Conservation (phyloP, 345 rosid genomes). For the Salix caprea region DNA sequence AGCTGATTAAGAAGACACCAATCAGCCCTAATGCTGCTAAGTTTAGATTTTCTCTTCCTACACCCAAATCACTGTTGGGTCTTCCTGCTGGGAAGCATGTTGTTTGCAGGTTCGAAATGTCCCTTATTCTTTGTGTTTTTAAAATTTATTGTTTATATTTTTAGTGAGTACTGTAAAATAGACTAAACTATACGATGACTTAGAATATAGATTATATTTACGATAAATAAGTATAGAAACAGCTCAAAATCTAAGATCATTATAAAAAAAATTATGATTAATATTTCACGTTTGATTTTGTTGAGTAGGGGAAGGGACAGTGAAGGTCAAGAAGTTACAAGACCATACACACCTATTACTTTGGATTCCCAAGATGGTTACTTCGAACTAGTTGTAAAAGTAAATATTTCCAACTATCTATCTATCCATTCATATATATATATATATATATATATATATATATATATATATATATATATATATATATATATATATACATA, state of each 20-base stretch:
- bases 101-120: constrained; percentile 23
- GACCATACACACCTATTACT: constrained; percentile 17
- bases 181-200: too few species aligned
- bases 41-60: constrained; percentile 39
- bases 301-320: constrained; percentile 14
- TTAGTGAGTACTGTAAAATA: too few species aligned
- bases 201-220: too few species aligned
- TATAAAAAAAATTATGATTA: too few species aligned
- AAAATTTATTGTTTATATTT: too few species aligned
- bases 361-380: constrained; percentile 15
- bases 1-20: constrained; percentile 20
- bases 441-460: too few species aligned
- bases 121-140: background rate
- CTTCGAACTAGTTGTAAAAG: constrained; percentile 20
- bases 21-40: constrained; percentile 29
- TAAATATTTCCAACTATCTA: background rate
- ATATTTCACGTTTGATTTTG: background rate
- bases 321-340: constrained; percentile 12
- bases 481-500: too few species aligned
- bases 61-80: constrained; percentile 25
- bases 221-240: too few species aligned
- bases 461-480: too few species aligned
- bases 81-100: constrained; percentile 36
- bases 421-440: background rate
- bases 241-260: too few species aligned